Conservation (phyloP, 2,329 filamentous ascomycete species). For the Aureobasidium sp. region DNA sequence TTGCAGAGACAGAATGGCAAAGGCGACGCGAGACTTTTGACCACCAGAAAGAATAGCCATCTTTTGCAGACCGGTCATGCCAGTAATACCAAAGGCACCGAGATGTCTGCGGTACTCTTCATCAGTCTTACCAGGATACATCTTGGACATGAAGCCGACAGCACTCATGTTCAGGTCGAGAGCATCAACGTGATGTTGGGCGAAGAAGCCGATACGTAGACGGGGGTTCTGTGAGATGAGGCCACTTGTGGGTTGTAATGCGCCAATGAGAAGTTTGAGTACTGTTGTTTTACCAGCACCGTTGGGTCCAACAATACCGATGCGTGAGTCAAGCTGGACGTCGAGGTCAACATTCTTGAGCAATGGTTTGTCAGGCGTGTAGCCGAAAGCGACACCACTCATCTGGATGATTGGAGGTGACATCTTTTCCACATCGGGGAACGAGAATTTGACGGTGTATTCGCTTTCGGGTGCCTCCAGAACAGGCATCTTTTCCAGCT, state of each 20-base stretch:
- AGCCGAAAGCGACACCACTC: conserved; percentile 86
- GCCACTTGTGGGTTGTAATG: conserved; percentile 67
- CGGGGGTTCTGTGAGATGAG: conserved; percentile 83
- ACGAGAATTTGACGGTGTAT: conserved; percentile 94
- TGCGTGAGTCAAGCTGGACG: conserved; percentile 94
- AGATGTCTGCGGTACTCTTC: conserved; percentile 95
- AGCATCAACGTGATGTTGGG: conserved; percentile 96
- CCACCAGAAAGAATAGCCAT: conserved; percentile 92
- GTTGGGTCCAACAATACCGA: conserved; percentile 98
- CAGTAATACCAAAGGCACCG: conserved; percentile 78
- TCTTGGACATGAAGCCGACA: conserved; percentile 92
- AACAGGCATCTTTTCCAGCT: conserved; percentile 92
- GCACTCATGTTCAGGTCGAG: conserved; percentile 83
- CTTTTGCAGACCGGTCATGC: conserved; percentile 93
- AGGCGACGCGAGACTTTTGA: conserved; percentile 96
- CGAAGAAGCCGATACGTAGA: conserved; percentile 90
- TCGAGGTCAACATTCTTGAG: conserved; percentile 86
- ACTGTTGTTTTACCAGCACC: conserved; percentile 98
- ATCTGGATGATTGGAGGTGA: conserved; percentile 98
- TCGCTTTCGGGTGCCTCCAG: conserved; percentile 85
- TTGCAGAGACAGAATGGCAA: conserved; percentile 86
- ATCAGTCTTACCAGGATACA: conserved; percentile 82
- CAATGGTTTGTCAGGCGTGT: conserved; percentile 69
- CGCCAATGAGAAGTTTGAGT: conserved; percentile 92
- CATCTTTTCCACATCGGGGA: conserved; percentile 95